Percentiles rank a stretch among this genome's conserved stretches.
phyloP scores from a whole-genome alignment of 768 basidiomycete genomes.

The Boletus fagicola region DNA sequence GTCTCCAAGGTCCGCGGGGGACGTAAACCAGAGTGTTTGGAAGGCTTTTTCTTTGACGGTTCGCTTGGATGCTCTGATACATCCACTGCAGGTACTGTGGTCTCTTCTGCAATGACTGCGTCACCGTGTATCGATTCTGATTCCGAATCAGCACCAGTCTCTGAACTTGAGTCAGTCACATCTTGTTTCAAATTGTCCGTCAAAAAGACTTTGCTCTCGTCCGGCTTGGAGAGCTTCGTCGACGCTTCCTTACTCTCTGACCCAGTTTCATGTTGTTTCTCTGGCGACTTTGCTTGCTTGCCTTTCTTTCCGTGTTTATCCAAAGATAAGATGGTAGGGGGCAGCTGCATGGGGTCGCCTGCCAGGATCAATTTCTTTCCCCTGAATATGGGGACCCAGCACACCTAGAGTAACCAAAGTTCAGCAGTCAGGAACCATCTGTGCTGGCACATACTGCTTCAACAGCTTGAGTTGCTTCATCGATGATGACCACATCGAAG shows the following conservation, averaged over 20 bases:
- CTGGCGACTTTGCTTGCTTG: constrained; percentile 1
- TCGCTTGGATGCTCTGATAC: constrained; percentile 1
- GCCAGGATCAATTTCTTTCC: constrained; percentile 87
- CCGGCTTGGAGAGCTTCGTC: not conserved
- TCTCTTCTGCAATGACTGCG: constrained; percentile 21
- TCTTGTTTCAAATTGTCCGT: constrained; percentile 1
- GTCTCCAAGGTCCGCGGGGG: constrained; percentile 77
- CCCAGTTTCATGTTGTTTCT: not conserved
- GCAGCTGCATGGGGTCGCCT: constrained; percentile 94
- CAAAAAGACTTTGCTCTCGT: not conserved
- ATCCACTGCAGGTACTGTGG: not conserved
- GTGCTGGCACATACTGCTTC: constrained; percentile 68
- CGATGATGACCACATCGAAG: constrained; percentile 95
- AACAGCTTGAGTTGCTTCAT: constrained; percentile 95
- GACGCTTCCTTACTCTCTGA: not conserved
- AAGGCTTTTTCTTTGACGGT: constrained; percentile 8
- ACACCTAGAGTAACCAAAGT: constrained; percentile 31
- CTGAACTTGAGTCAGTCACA: constrained; percentile 6
- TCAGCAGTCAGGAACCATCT: not conserved
- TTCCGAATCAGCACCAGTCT: constrained; percentile 15
- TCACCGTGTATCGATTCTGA: constrained; percentile 23
- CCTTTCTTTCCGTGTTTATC: constrained; percentile 41
- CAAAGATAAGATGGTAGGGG: constrained; percentile 83
- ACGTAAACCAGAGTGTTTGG: constrained; percentile 33
- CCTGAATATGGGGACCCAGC: constrained; percentile 96